phyloP scores from a whole-genome alignment of 2,329 filamentous ascomycete genomes.

The Malbranchea zuffiana region DNA sequence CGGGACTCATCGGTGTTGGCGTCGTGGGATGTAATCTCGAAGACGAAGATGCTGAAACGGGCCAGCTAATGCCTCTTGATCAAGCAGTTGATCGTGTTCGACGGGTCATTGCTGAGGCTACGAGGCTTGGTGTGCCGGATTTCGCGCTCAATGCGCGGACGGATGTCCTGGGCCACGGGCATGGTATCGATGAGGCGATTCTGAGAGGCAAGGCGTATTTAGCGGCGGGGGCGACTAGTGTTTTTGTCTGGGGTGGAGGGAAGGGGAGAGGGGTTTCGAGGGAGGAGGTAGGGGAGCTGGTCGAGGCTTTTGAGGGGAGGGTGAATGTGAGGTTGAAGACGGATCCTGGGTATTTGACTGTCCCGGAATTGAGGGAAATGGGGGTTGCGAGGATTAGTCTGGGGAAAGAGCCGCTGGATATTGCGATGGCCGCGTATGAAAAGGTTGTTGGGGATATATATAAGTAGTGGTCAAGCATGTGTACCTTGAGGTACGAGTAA shows the following conservation, averaged over 20 bases:
- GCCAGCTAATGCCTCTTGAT: slow-evolving; percentile 26
- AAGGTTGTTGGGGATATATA: slow-evolving; percentile 2
- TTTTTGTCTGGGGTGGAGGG: slow-evolving; percentile 46
- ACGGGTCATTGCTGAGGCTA: slow-evolving; percentile 34
- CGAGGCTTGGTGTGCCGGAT: slow-evolving; percentile 37
- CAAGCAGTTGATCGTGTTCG: slow-evolving; percentile 39
- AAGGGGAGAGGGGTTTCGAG: slow-evolving; percentile 30
- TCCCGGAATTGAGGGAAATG: slow-evolving; percentile 10
- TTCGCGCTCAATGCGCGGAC: slow-evolving; percentile 46
- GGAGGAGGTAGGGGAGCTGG: slow-evolving; percentile 37
- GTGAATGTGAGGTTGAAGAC: slow-evolving; percentile 20
- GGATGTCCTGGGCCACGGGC: slow-evolving; percentile 37
- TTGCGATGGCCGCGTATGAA: slow-evolving; percentile 12
- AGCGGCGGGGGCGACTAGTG: slow-evolving; percentile 43
- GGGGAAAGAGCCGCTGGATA: slow-evolving; percentile 11
- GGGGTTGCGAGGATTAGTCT: slow-evolving; percentile 11
- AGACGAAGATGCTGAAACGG: slow-evolving; percentile 34
- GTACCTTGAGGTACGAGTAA: no score
- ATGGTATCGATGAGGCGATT: slow-evolving; percentile 37
- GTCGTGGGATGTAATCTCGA: slow-evolving; percentile 47
- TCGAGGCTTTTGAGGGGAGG: slow-evolving; percentile 36
- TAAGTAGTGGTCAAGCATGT: no score
- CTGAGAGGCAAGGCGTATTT: slow-evolving; percentile 43
- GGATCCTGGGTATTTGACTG: slow-evolving; percentile 9
- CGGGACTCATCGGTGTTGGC: slow-evolving; percentile 35